Conservation (phyloP, 2,329 filamentous ascomycete species). For the Coniochaeta sp. region DNA sequence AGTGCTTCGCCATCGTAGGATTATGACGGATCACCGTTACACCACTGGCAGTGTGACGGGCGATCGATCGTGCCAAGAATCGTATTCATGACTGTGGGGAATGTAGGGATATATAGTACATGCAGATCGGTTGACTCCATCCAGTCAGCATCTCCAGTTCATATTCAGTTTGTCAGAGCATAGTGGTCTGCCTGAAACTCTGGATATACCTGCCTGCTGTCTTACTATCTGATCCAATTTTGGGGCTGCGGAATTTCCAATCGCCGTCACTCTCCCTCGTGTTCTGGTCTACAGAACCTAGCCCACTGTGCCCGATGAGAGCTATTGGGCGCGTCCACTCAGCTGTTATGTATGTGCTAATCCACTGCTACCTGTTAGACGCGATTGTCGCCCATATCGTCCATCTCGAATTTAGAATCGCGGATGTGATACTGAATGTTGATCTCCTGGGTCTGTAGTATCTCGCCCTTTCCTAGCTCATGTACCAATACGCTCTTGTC, state of each 20-base stretch:
- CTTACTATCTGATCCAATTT: not conserved
- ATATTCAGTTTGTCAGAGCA: not conserved
- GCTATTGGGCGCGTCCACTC: not conserved
- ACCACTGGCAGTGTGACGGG: not conserved
- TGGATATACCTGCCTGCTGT: not conserved
- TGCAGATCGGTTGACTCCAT: not conserved
- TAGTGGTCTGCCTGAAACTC: not conserved
- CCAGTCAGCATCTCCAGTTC: not conserved
- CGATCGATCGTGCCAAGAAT: not conserved
- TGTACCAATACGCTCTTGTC: not conserved
- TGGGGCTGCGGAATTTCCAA: not conserved
- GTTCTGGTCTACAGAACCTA: not conserved
- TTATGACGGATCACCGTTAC: not conserved
- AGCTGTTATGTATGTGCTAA: not conserved
- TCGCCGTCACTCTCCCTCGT: not conserved
- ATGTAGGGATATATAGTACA: not conserved
- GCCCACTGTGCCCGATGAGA: not conserved
- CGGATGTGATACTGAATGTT: constrained; percentile 3
- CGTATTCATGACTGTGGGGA: constrained; percentile 2
- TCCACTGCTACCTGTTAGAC: not conserved
- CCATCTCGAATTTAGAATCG: not conserved
- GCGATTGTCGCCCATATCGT: not conserved
- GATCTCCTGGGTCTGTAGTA: constrained; percentile 8
- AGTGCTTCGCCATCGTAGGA: constrained; percentile 1
- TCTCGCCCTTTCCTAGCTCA: not conserved